Percentiles rank a stretch among this genome's conserved stretches.
Conservation (phyloP, 2,329 filamentous ascomycete genomes). For the Penicillium rolfsii region DNA sequence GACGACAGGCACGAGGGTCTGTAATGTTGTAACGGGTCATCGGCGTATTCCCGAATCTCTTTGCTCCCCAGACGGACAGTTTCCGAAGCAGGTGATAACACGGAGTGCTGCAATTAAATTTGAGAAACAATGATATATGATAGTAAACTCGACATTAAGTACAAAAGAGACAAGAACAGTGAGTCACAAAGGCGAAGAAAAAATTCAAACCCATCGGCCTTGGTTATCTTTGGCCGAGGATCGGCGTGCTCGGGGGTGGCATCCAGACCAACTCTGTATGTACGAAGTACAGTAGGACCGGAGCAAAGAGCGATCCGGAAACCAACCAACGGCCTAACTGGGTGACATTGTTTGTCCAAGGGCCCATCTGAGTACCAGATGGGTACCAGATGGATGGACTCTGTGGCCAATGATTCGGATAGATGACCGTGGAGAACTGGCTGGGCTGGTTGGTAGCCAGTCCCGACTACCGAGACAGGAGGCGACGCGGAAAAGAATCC, state of each 20-base stretch:
- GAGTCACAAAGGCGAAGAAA: conserved; percentile 22
- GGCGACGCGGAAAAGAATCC: conserved; percentile 29
- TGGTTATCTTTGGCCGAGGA: conserved; percentile 23
- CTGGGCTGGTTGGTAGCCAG: neutral
- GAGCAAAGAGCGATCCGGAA: conserved; percentile 5
- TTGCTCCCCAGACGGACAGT: conserved; percentile 1
- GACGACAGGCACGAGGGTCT: neutral
- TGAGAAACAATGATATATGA: neutral
- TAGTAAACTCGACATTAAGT: neutral
- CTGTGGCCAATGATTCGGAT: conserved; percentile 20
- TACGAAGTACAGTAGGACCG: neutral
- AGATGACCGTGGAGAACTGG: conserved; percentile 15
- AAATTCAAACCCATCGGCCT: conserved; percentile 16
- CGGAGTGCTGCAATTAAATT: conserved; percentile 12
- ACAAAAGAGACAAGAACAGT: conserved; percentile 7
- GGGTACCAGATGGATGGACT: neutral
- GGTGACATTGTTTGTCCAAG: conserved; percentile 1
- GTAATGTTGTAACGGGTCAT: neutral
- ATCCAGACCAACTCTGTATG: conserved; percentile 9
- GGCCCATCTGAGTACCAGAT: conserved; percentile 5
- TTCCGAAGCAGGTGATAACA: neutral
- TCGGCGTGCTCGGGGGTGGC: conserved; percentile 14
- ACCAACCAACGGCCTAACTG: conserved; percentile 1
- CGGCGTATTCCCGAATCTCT: conserved; percentile 18
- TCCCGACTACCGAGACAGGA: conserved; percentile 13